Percentiles rank a stretch among this genome's conserved stretches.
Conservation (phyloP, 2,329 filamentous ascomycete genomes). For the Podosphaera fusca region DNA sequence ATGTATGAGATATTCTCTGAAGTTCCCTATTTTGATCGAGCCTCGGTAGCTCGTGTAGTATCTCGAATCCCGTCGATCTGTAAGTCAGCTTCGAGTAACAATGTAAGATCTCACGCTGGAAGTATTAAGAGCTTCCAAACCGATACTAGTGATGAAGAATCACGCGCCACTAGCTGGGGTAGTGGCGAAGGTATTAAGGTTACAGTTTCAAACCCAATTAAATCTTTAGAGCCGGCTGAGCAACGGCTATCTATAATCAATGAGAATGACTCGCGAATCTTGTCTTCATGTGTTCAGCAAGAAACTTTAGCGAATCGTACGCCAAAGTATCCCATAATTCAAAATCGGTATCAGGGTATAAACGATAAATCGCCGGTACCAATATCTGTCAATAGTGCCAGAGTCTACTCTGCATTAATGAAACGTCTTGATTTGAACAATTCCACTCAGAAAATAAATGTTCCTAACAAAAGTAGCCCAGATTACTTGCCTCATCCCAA, state of each 20-base stretch:
- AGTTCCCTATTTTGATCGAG: slow-evolving; percentile 19
- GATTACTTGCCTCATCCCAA: background rate
- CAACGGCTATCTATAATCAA: slow-evolving; percentile 38
- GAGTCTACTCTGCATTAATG: slow-evolving; percentile 42
- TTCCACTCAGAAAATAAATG: slow-evolving; percentile 9
- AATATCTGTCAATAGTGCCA: slow-evolving; percentile 26
- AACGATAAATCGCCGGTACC: slow-evolving; percentile 3
- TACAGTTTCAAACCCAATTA: slow-evolving; percentile 17
- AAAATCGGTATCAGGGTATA: slow-evolving; percentile 5
- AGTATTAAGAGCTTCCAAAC: slow-evolving; percentile 27
- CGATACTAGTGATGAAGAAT: slow-evolving; percentile 26
- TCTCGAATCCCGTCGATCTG: slow-evolving; percentile 29
- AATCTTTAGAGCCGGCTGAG: slow-evolving; percentile 21
- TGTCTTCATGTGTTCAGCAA: slow-evolving; percentile 19
- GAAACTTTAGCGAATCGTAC: slow-evolving; percentile 11
- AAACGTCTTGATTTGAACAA: slow-evolving; percentile 25
- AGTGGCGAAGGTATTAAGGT: slow-evolving; percentile 34
- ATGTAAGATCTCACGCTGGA: slow-evolving; percentile 28
- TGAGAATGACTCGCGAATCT: slow-evolving; percentile 26
- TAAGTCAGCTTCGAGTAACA: slow-evolving; percentile 22
- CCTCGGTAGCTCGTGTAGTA: slow-evolving; percentile 24
- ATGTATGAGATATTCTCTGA: slow-evolving; percentile 16
- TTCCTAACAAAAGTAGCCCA: slow-evolving; percentile 6
- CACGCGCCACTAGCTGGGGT: slow-evolving; percentile 52
- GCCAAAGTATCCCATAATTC: slow-evolving; percentile 10